Base-by-base conservation (phyloP, 495 filamentous ascomycete genomes). In the Xylaria acuta region DNA sequence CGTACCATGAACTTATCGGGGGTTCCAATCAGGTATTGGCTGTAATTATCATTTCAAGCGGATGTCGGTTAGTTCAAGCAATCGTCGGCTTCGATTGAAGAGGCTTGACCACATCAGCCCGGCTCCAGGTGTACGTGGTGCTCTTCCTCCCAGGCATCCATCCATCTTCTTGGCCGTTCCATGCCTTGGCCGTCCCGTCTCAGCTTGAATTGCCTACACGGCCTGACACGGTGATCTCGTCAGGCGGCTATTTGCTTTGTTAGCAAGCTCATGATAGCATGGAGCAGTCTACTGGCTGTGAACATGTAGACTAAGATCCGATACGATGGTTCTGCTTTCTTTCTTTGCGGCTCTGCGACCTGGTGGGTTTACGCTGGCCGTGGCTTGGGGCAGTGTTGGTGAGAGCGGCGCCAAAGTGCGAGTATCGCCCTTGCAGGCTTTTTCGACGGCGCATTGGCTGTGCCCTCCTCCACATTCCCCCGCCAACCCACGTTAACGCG, bases 281-380 rank as follows among this genome's bases (percentile, higher is more conserved):
- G 20, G 54, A 59, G 30, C 16, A 11, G 49, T 54, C 49, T 34
- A 49, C 41, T 64, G 62, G 62, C 14, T 18, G 4, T 62, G 32
- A 62, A 63, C 14, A 34, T 25, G 36, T 25, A 43, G 38, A 43
- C 4, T 16, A 18, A 43, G 8, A 43, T 64, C 36, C 36, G 38
- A 60, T 34, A 38, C 8, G 1, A 38, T 40, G 58, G 58, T 22
- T 38, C 58, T 38, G 18, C 0, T 38, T 38, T 40, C 22, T 22
- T 56, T 18, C 16, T 56, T 60, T 69, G 67, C 67, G 67, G 67
- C 67, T 69, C 67, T 69, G 67, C 53, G 67, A 60, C 38, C 53
- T 40, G 36, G 18, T n/a, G 11, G 22, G 11, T 25, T 3, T 30
- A 25, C 20, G 12, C 65, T 43, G 14, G 32, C 25, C 58, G 34